Conservation (phyloP, 2,329 filamentous ascomycete genomes). For the Rutstroemia sp. region DNA sequence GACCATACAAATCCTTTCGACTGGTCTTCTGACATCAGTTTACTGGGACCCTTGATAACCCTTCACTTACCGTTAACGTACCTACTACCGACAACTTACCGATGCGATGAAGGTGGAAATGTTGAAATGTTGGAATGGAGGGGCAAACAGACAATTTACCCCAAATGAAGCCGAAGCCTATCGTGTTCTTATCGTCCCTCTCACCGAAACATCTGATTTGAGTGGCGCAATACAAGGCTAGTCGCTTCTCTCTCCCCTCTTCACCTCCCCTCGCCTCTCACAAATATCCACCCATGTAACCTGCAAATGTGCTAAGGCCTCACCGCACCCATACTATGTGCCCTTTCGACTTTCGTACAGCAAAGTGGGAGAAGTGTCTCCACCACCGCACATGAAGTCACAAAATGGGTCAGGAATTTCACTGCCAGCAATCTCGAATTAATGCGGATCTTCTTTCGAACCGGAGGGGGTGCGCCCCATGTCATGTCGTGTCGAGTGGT, state of each 20-base stretch:
- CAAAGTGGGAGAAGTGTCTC: neutral
- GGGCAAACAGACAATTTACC: neutral
- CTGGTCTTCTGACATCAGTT: no score
- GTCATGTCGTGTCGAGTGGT: neutral
- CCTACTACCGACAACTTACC: no score
- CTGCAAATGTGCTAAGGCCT: neutral
- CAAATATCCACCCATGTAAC: neutral
- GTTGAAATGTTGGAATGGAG: neutral
- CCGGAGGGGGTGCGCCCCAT: neutral
- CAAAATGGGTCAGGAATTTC: neutral
- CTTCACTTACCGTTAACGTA: no score
- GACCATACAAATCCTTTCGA: no score
- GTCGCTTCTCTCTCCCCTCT: neutral
- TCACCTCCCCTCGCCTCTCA: neutral
- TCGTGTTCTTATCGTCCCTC: neutral
- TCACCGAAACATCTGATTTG: neutral
- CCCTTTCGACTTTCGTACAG: neutral
- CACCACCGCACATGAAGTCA: neutral
- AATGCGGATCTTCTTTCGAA: neutral
- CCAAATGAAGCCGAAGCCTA: neutral
- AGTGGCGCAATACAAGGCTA: neutral
- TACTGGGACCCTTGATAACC: no score
- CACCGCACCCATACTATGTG: neutral
- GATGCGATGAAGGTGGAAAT: no score
- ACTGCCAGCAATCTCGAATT: neutral